These are phyloP conservation scores for Ustilago trichophora DNA, from an alignment of 1,284 basidiomycete species.

Conservation along the genomic window DNA sequence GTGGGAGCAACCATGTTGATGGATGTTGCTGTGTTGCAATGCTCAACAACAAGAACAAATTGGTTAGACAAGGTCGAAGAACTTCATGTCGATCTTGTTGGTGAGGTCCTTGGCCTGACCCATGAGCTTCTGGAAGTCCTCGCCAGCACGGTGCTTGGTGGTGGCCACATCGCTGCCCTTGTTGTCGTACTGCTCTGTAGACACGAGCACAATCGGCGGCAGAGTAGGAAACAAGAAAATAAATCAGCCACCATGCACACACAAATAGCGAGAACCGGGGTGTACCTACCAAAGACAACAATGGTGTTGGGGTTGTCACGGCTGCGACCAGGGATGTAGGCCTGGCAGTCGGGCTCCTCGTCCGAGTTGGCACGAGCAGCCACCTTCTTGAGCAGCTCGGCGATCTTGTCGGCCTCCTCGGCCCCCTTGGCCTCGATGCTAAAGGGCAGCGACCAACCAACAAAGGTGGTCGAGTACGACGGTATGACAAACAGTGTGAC, in stretches of 20 bases:
- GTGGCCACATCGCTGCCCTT: conserved; percentile 35
- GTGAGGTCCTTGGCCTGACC: conserved; percentile 31
- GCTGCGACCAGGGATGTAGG: conserved; percentile 37
- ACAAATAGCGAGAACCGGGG: too few species aligned
- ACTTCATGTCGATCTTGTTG: conserved; percentile 43
- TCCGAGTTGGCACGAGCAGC: conserved; percentile 38
- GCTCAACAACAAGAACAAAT: too few species aligned
- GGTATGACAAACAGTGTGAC: too few species aligned
- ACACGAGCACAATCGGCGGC: too few species aligned
- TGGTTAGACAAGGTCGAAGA: conserved; percentile 30
- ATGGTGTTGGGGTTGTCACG: conserved; percentile 42
- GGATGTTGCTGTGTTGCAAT: too few species aligned
- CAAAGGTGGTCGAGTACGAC: too few species aligned
- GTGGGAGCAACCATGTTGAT: too few species aligned
- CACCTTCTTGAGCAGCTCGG: conserved; percentile 36
- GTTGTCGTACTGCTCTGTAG: conserved; percentile 49
- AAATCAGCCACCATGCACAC: too few species aligned
- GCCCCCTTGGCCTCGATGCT: conserved; percentile 44
- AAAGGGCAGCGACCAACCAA: background rate
- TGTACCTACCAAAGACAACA: conserved; percentile 37
- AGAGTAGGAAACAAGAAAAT: background rate
- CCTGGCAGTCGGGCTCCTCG: conserved; percentile 43
- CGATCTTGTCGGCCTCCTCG: conserved; percentile 39
- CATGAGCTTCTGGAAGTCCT: conserved; percentile 44
- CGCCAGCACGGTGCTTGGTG: conserved; percentile 20